Conservation (phyloP, 78 protist species). For the Dictyostelium citrinum region DNA sequence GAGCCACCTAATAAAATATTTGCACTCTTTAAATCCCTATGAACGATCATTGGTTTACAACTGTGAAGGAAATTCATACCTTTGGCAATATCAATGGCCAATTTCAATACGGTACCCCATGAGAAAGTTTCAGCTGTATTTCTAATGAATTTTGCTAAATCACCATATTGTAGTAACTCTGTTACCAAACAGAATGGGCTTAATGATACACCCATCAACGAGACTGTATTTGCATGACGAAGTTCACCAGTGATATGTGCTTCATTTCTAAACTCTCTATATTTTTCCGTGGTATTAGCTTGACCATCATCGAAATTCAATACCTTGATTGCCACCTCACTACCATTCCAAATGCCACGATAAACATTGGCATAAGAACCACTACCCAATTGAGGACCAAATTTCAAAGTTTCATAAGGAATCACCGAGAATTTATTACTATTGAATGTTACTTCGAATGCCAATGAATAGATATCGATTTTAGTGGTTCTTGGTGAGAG, state of each 20-base stretch:
- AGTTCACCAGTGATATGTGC: conserved; percentile 58
- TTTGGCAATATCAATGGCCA: conserved; percentile 58
- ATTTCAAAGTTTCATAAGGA: conserved; percentile 33
- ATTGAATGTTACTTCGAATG: conserved; percentile 42
- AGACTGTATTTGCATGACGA: conserved; percentile 57
- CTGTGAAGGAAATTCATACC: conserved; percentile 79
- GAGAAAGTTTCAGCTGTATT: conserved; percentile 25
- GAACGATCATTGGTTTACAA: conserved; percentile 77
- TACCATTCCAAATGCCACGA: conserved; percentile 64
- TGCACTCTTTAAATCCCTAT: conserved; percentile 78
- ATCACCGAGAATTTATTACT: conserved; percentile 44
- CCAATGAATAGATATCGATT: conserved; percentile 20
- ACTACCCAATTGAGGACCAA: conserved; percentile 64
- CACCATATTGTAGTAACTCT: conserved; percentile 44
- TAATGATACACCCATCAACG: conserved; percentile 48
- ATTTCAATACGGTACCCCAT: conserved; percentile 33
- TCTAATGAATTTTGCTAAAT: conserved; percentile 44
- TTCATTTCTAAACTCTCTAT: conserved; percentile 75
- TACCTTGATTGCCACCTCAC: conserved; percentile 64
- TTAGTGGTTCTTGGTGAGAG: neutral
- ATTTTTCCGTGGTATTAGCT: conserved; percentile 27
- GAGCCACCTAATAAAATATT: conserved; percentile 55
- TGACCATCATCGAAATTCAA: conserved; percentile 44
- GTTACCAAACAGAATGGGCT: conserved; percentile 69
- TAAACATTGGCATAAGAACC: conserved; percentile 72